Base-by-base conservation (phyloP, 2,329 filamentous ascomycete species). In the Bimuria novae-zelandiae region DNA sequence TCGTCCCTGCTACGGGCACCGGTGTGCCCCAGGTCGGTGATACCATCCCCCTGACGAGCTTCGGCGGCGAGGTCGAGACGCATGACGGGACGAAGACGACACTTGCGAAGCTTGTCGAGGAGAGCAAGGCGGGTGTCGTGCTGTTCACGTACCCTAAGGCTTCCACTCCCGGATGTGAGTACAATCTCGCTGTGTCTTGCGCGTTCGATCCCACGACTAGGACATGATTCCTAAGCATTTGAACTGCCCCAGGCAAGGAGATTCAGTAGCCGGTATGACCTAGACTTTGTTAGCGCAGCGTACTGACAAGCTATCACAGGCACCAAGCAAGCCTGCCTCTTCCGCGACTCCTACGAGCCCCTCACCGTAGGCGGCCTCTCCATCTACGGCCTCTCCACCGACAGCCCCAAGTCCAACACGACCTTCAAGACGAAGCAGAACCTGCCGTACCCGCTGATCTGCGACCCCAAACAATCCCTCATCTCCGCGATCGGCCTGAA, bases 141-240 rank as follows among this genome's bases (percentile, higher is more conserved):
- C 79, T 97, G 25, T 97, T 99, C 75, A 97, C 92, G 27, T 97
- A 97, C 71, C 94, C 94, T 54, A 95, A 89, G 77, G 94, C 94
- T 11, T 94, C 89, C 23, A 99, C 94, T 19, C 90, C 91, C 32
- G 93, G 93, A 58, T 97, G 93, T 96, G 85, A 84, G 90, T 78
- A 8, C 30, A 39, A 32, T n/a, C n/a, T n/a, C n/a, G n/a, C n/a
- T n/a, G n/a, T n/a, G n/a, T n/a, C n/a, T n/a, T n/a, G n/a, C n/a
- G n/a, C n/a, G n/a, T n/a, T n/a, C n/a, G n/a, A n/a, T n/a, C n/a
- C n/a, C n/a, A n/a, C n/a, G n/a, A n/a, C n/a, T n/a, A n/a, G n/a
- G n/a, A n/a, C n/a, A n/a, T n/a, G n/a, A n/a, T n/a, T n/a, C n/a
- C n/a, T n/a, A n/a, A n/a, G n/a, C n/a, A n/a, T n/a, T n/a, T n/a